Evolutionary conservation across 306 rosid species (phyloP).

Genomic region (Pyrus communis): DNA sequence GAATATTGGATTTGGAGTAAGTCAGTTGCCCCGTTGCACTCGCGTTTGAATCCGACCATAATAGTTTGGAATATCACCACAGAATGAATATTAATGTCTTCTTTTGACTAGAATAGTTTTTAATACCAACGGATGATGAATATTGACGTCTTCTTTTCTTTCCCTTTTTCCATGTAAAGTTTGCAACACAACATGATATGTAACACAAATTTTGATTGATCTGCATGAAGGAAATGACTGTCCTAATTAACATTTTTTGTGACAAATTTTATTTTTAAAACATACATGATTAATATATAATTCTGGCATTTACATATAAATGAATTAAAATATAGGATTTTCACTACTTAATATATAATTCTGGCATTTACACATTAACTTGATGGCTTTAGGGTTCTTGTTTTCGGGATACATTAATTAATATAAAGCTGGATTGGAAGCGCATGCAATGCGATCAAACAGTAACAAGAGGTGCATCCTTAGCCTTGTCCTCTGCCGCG

Average conservation of each 20-base stretch:
- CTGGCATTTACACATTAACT: background rate
- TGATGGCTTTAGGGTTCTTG: background rate
- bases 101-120: too few species aligned
- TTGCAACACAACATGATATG: background rate
- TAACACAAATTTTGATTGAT: background rate
- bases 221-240: background rate
- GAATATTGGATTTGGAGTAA: background rate
- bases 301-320: background rate
- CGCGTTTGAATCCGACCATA: background rate
- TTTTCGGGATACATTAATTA: background rate
- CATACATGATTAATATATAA: background rate
- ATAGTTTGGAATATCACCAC: background rate
- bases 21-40: background rate
- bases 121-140: background rate
- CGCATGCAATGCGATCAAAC: background rate
- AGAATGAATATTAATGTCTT: too few species aligned
- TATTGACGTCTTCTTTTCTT: too few species aligned
- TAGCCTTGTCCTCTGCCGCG: slow-evolving; percentile 12
- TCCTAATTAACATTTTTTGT: background rate
- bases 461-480: slow-evolving; percentile 19
- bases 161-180: background rate
- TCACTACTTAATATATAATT: background rate
- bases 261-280: background rate
- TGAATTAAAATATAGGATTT: background rate
- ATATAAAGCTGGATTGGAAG: background rate